A percentile compares a stretch with the other conserved stretches of the same genome.
These are phyloP conservation scores for Penicillium sp. DNA, from an alignment of 2,329 filamentous ascomycete genomes.

Conservation along the genomic window DNA sequence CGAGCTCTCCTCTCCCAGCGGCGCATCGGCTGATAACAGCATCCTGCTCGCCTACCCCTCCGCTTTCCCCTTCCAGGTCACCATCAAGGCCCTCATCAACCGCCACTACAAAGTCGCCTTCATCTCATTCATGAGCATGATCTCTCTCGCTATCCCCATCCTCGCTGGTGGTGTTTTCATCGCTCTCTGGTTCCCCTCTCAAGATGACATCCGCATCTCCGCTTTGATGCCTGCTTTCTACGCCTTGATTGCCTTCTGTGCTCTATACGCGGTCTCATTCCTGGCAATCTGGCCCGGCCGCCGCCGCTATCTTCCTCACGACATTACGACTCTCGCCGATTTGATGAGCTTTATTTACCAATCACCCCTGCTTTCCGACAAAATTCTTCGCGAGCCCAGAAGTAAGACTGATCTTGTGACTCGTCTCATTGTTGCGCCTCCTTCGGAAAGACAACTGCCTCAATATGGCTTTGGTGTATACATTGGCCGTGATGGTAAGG, in stretches of 20 bases:
- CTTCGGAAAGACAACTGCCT: conserved; percentile 38
- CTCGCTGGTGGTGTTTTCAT: conserved; percentile 64
- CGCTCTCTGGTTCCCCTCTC: conserved; percentile 56
- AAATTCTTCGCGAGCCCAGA: conserved; percentile 68
- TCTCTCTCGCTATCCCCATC: conserved; percentile 57
- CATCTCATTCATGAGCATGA: conserved; percentile 55
- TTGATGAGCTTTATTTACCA: conserved; percentile 76
- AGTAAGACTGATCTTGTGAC: conserved; percentile 70
- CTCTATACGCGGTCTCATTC: conserved; percentile 68
- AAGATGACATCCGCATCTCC: conserved; percentile 59
- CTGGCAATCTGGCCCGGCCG: conserved; percentile 63
- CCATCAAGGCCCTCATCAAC: conserved; percentile 55
- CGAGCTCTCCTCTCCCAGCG: conserved; percentile 53
- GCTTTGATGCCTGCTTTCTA: conserved; percentile 74
- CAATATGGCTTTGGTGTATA: conserved; percentile 61
- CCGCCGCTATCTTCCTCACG: conserved; percentile 68
- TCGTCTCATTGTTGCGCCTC: conserved; percentile 60
- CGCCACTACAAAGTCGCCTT: conserved; percentile 60
- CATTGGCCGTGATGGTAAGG: conserved; percentile 59
- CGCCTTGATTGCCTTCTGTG: conserved; percentile 69
- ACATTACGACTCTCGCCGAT: conserved; percentile 71
- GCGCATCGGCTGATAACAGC: conserved; percentile 56
- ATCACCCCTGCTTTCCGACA: conserved; percentile 70
- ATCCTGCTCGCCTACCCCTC: conserved; percentile 60
- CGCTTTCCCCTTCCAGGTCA: conserved; percentile 54